Evolutionary conservation across 176 grass and related monocot species (phyloP), one percentile per base, ranked within the genome.

Genomic region (Aegilops sharonensis): DNA sequence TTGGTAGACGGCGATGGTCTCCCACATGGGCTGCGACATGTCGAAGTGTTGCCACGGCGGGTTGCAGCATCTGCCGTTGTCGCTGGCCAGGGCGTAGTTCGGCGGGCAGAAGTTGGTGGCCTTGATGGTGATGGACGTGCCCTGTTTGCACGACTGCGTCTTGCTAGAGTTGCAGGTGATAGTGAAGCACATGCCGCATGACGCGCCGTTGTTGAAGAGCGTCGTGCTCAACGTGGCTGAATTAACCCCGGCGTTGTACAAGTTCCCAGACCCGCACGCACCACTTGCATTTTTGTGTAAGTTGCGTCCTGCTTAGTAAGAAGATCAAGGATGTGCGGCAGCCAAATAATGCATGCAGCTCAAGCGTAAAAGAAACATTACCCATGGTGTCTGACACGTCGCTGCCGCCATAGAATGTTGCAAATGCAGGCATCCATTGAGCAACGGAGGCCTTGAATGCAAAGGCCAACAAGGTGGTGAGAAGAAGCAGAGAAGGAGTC

Each of bases 41-140:
- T 95, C 91, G 32, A 95, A 95, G 85, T 95, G 94, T 1, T 50
- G 18, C 1, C 89, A 85, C 8, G 82, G 89, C 4, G 94, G 78
- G 78, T 95, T 95, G 89, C 94, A 95, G 89, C 94, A 95, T 2
- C 94, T 89, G 11, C 94, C 94, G 31, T 76, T 56, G 72, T 94
- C 50, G 39, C 59, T 84, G 13, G 88, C 30, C 0, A 88, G 64
- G 11, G 89, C 88, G 81, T 86, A 91, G 88, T 95, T 95, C 2
- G 93, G 88, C 6, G 91, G 91, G 70, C 93, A 95, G 35, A 91
- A 56, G 77, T 94, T 94, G 60, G 89, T 94, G 5, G 78, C 83
- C 37, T 64, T 90, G 4, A 86, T 64, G 37, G 88, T 89, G 88
- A 90, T 42, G 12, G 89, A 11, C 17, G 52, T 56, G 17, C 17